These are phyloP conservation scores for Silene uniflora DNA, from an alignment of 148 eudicot species.

Conservation along the genomic window DNA sequence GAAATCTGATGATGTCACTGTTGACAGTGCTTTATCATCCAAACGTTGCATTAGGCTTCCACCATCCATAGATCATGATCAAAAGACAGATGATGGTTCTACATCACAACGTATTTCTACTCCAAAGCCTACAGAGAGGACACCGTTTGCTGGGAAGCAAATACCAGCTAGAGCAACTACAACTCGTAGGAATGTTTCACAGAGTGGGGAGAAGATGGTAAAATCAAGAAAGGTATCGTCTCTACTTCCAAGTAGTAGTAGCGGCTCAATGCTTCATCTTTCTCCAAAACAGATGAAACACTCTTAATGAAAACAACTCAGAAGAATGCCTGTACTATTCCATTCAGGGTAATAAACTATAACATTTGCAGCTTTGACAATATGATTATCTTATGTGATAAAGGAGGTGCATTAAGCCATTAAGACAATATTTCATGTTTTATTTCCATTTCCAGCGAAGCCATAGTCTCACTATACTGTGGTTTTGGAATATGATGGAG, in stretches of 20 bases:
- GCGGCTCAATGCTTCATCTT: background rate
- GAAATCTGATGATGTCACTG: slow-evolving; percentile 83
- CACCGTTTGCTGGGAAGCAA: slow-evolving; percentile 74
- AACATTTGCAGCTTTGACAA: background rate
- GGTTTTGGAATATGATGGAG: background rate
- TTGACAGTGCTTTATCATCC: slow-evolving; percentile 74
- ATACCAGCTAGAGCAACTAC: slow-evolving; percentile 60
- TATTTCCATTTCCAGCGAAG: background rate
- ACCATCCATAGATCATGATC: slow-evolving; percentile 58
- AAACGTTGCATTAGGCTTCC: slow-evolving; percentile 62
- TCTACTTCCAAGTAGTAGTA: background rate
- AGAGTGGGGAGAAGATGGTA: slow-evolving; percentile 47
- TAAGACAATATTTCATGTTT: background rate
- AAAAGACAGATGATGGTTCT: slow-evolving; percentile 77
- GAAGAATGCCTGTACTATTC: background rate
- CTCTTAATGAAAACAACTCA: background rate
- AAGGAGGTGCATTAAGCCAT: background rate
- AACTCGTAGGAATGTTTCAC: slow-evolving; percentile 41
- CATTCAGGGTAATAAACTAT: background rate
- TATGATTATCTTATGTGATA: background rate
- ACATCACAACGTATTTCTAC: slow-evolving; percentile 53
- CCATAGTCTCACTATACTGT: background rate
- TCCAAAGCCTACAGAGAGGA: slow-evolving; percentile 58
- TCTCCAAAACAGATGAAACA: background rate
- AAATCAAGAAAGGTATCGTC: slow-evolving; percentile 46